These are phyloP conservation scores for Termitomyces sp. DNA, from an alignment of 768 basidiomycete species.

Conservation along the genomic window DNA sequence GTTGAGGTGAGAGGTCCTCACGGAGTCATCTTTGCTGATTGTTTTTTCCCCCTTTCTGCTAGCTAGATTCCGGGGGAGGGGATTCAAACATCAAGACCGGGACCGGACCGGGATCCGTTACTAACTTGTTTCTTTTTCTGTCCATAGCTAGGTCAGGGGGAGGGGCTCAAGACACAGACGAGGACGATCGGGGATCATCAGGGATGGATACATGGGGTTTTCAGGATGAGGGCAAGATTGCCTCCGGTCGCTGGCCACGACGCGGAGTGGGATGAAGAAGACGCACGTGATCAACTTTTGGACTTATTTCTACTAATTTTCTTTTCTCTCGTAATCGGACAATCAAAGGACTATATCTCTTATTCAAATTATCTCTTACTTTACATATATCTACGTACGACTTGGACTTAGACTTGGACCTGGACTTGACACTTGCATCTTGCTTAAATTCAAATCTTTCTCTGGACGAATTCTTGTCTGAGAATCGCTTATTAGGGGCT, in stretches of 20 bases:
- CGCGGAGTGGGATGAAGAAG: constrained; percentile 6
- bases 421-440: neutral
- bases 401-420: neutral
- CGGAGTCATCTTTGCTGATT: neutral
- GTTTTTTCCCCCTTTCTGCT: neutral
- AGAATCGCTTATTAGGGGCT: neutral
- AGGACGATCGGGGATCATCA: neutral
- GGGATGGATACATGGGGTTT: neutral
- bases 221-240: neutral
- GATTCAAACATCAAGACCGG: neutral
- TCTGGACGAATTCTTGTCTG: neutral
- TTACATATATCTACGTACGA: neutral
- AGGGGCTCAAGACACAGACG: neutral
- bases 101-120: neutral
- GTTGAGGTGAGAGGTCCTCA: neutral
- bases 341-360: neutral
- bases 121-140: neutral
- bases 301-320: neutral
- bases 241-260: constrained; percentile 9
- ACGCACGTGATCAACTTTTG: neutral
- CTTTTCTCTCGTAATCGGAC: neutral
- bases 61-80: neutral
- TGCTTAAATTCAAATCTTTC: neutral
- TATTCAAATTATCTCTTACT: neutral
- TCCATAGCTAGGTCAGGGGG: neutral